Evolutionary conservation across 495 filamentous ascomycete genomes (phyloP).

Genomic region (Daldinia caldariorum): DNA sequence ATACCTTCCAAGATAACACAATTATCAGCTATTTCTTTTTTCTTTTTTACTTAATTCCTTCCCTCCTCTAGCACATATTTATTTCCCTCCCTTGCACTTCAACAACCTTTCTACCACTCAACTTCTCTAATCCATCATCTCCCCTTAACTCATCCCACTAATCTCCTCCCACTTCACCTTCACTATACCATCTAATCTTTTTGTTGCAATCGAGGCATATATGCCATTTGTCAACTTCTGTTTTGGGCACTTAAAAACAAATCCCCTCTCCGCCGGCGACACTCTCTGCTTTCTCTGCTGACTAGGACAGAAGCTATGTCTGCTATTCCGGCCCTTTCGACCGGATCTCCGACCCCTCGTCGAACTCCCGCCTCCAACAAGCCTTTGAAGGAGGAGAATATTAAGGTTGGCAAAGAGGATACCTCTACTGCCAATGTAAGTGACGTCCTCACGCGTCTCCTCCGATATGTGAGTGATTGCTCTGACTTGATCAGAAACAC

Average conservation of each 20-base stretch:
- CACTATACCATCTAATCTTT: constrained; percentile 42
- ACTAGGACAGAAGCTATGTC: constrained; percentile 55
- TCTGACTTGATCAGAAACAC: not conserved
- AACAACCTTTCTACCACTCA: constrained; percentile 38
- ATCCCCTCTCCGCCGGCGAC: constrained; percentile 16
- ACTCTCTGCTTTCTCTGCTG: constrained; percentile 23
- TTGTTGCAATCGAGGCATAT: constrained; percentile 44
- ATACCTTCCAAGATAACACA: not conserved
- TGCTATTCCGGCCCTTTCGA: constrained; percentile 51
- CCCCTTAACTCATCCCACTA: constrained; percentile 17
- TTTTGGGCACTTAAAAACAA: constrained; percentile 38
- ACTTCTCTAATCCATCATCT: constrained; percentile 12
- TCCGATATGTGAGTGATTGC: constrained; percentile 42
- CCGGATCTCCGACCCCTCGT: constrained; percentile 60
- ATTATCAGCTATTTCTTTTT: not conserved
- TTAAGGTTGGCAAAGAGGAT: constrained; percentile 49
- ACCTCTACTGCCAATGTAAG: constrained; percentile 46
- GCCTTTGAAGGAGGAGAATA: constrained; percentile 57
- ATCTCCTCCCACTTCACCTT: constrained; percentile 14
- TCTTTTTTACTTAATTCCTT: not conserved
- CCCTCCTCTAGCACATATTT: constrained; percentile 8
- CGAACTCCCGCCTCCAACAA: constrained; percentile 50
- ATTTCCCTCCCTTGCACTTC: constrained; percentile 33
- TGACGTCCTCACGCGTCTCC: constrained; percentile 43
- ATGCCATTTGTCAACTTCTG: constrained; percentile 44